Evolutionary conservation across 2,329 filamentous ascomycete genomes (phyloP).

Genomic region (Dendryphion nanum): DNA sequence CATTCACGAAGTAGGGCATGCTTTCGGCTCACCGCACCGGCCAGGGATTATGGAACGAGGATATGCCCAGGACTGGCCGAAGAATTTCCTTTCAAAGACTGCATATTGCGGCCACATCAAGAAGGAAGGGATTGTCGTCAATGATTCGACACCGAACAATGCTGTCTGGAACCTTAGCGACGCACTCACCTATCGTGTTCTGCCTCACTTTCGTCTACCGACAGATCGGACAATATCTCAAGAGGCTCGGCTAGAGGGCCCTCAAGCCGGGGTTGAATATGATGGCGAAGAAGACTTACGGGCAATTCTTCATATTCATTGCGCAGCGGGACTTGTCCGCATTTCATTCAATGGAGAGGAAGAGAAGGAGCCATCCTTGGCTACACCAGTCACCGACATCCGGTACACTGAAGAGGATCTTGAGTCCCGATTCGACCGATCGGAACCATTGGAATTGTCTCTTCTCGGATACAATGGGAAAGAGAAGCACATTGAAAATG

Average conservation of each 20-base stretch:
- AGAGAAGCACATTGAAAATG: too few relatives aligned
- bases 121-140: slow-evolving; percentile 7
- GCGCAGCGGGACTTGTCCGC: slow-evolving; percentile 23
- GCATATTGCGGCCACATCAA: slow-evolving; percentile 8
- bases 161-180: slow-evolving; percentile 35
- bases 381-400: slow-evolving; percentile 12
- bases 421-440: slow-evolving; percentile 29
- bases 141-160: slow-evolving; percentile 17
- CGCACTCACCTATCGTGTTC: slow-evolving; percentile 20
- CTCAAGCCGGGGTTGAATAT: slow-evolving; percentile 9
- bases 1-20: slow-evolving; percentile 39
- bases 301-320: slow-evolving; percentile 17
- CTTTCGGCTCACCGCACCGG: slow-evolving; percentile 33
- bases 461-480: slow-evolving; percentile 45
- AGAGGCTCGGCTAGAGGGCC: slow-evolving; percentile 8
- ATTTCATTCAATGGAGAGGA: slow-evolving; percentile 23
- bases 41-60: slow-evolving; percentile 39
- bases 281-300: slow-evolving; percentile 17
- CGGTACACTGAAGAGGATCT: slow-evolving; percentile 26
- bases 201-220: slow-evolving; percentile 29
- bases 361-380: slow-evolving; percentile 15
- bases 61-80: slow-evolving; percentile 44
- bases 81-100: slow-evolving; percentile 40
- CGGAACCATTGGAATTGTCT: slow-evolving; percentile 29
- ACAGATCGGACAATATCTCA: slow-evolving; percentile 14